Conservation (phyloP, 768 basidiomycete species). For the Suillus tomentosus region DNA sequence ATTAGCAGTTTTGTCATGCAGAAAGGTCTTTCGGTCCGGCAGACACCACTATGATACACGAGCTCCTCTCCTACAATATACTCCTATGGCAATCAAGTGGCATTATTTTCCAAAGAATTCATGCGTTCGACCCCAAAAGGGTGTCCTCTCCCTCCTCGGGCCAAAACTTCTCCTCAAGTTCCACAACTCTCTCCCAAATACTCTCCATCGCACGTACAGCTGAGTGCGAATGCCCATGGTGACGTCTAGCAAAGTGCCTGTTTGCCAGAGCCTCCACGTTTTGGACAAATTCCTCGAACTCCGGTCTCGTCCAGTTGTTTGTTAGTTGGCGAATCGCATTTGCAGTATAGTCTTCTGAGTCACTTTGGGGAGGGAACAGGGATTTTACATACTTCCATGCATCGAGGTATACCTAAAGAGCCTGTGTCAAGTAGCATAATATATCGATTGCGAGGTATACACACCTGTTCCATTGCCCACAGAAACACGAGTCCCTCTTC, state of each 20-base stretch:
- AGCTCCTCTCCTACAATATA: neutral
- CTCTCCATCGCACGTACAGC: constrained; percentile 40
- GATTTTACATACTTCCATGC: constrained; percentile 59
- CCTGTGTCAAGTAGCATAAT: neutral
- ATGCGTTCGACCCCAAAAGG: neutral
- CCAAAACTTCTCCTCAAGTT: constrained; percentile 66
- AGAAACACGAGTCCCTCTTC: constrained; percentile 71
- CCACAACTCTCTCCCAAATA: constrained; percentile 59
- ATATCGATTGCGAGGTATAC: constrained; percentile 10
- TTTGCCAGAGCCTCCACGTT: constrained; percentile 51
- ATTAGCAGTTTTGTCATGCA: neutral
- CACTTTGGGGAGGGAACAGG: constrained; percentile 10
- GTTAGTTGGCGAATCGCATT: constrained; percentile 50
- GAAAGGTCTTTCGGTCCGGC: neutral
- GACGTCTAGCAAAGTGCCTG: constrained; percentile 22
- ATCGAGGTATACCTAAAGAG: constrained; percentile 61
- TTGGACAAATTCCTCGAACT: constrained; percentile 56
- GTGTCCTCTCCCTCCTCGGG: constrained; percentile 44
- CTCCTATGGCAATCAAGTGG: neutral
- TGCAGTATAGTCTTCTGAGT: constrained; percentile 19
- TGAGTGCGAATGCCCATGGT: constrained; percentile 10
- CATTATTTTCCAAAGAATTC: neutral
- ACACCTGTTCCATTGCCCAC: constrained; percentile 80
- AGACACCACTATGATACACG: neutral
- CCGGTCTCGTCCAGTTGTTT: constrained; percentile 60